Evolutionary conservation across 1,284 basidiomycete genomes (phyloP), one percentile per base, ranked within the genome.

Genomic region (Amylostereum areolatum): DNA sequence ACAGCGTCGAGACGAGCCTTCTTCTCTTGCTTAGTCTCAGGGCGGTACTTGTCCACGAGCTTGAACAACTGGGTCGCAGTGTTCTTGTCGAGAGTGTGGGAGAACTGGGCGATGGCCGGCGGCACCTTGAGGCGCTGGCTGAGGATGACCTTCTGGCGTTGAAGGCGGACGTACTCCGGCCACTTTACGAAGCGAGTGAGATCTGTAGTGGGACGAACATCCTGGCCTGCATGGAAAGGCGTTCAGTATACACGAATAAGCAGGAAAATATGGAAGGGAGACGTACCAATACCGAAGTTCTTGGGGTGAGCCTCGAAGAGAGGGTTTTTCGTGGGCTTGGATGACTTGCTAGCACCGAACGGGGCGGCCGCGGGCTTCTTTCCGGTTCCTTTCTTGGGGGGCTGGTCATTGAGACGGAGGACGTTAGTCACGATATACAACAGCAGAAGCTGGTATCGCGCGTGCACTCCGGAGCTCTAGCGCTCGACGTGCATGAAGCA

Each of bases 111-210:
- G 63, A 99, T 97, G 62, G 96, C 92, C 49, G 96, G 96, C 62
- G 96, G 96, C 34, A 97, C 94, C 85, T 99, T 99, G 63, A 99
- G 81, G 65, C 96, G 93, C 77, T 98, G 94, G 83, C 92, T 78
- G 58, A 99, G 89, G 75, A 99, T 97, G 65, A 98, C 93, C 78
- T 96, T 97, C 74, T 98, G 95, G 70, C 96, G 88, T 72, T 99
- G 96, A 54, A 98, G 89, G 67, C 93, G 92, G 61, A 99, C 86
- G 67, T 99, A 99, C 77, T 96, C 93, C 60, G 96, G 96, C 96
- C 96, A 99, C 76, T 97, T 98, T 75, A 98, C 92, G 75, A 98
- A 98, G 69, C 95, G 92, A 57, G 92, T 97, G 59, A 98, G 75
- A 75, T 99, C 96, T 53, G 81, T 83, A 69, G 82, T 81, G 64